Evolutionary conservation across 2,329 filamentous ascomycete species (phyloP).

Genomic region (Fusarium sp.): DNA sequence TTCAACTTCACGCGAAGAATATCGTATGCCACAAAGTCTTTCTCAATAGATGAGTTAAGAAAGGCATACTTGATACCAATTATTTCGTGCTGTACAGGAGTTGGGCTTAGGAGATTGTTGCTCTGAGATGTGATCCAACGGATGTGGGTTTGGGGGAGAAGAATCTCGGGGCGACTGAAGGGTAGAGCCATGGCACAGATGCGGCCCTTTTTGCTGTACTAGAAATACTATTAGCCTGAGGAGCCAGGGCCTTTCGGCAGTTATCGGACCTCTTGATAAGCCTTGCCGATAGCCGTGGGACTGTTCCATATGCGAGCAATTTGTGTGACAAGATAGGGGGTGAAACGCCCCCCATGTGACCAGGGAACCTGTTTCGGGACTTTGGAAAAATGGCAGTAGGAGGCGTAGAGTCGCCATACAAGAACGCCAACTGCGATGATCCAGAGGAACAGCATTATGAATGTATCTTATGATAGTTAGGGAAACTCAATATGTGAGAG

Average conservation of each 20-base stretch:
- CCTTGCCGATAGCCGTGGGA: not conserved
- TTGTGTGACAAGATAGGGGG: not conserved
- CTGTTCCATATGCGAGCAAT: not conserved
- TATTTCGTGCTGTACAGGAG: not conserved
- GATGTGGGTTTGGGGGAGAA: not conserved
- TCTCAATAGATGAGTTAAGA: not conserved
- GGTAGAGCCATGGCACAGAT: not conserved
- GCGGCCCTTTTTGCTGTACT: not conserved
- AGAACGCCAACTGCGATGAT: not conserved
- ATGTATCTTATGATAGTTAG: too few relatives aligned
- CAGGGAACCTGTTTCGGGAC: slow-evolving; percentile 6
- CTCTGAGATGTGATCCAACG: not conserved
- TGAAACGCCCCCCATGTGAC: not conserved
- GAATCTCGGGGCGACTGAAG: not conserved
- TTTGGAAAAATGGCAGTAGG: slow-evolving; percentile 2
- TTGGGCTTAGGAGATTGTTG: not conserved
- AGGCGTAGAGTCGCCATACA: not conserved
- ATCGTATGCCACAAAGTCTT: not conserved
- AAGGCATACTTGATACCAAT: not conserved
- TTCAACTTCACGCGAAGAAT: not conserved
- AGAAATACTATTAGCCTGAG: not conserved
- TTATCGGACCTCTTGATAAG: not conserved
- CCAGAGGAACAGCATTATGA: not conserved
- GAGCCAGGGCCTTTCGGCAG: not conserved
- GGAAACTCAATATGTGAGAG: too few relatives aligned